Evolutionary conservation across 2,329 filamentous ascomycete species (phyloP), one percentile per base, ranked within the genome.

Genomic region (Scedosporium boydii): DNA sequence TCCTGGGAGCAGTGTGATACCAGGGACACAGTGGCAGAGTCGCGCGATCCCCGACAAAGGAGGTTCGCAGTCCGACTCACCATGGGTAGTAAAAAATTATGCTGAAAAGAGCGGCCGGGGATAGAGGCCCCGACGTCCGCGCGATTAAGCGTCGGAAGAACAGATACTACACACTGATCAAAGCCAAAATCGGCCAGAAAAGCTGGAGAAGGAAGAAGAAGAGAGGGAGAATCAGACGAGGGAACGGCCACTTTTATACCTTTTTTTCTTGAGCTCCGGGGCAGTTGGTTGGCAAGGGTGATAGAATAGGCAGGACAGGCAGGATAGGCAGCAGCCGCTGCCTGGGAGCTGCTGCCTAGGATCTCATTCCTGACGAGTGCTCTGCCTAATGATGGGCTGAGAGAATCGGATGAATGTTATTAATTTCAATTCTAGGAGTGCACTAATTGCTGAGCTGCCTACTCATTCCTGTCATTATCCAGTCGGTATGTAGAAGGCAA

Each of bases 111-210:
- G 5, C 29, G 62, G 60, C 48, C 59, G 34, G 21, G 14, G 62
- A 59, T 34, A 51, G 42, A 65, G 59, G 29, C 23, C 56, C 21
- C 29, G 27, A 26, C 27, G 29, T 69, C 61, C 63, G 60, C 67
- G 68, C 66, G 44, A 41, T 69, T 66, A 67, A 66, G 66, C 68
- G 65, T 58, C 61, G 66, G 66, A 69, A 68, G 67, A 70, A 70
- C 68, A 69, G 66, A 67, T 70, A 68, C 69, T 70, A 69, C 69
- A 69, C 57, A 55, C 68, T 65, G 63, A 69, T 68, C 65, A 38
- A 56, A 70, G 69, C 66, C 65, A 48, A 48, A 41, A 53, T 62
- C 60, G 67, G 68, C 66, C 64, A 68, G 62, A 65, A 62, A 53
- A 67, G 65, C 61, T 69, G 27, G 41, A 51, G 59, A 66, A 63